Evolutionary conservation across 352 stramenopile species (phyloP).

Genomic region (Stephanocyclus meneghinianus): DNA sequence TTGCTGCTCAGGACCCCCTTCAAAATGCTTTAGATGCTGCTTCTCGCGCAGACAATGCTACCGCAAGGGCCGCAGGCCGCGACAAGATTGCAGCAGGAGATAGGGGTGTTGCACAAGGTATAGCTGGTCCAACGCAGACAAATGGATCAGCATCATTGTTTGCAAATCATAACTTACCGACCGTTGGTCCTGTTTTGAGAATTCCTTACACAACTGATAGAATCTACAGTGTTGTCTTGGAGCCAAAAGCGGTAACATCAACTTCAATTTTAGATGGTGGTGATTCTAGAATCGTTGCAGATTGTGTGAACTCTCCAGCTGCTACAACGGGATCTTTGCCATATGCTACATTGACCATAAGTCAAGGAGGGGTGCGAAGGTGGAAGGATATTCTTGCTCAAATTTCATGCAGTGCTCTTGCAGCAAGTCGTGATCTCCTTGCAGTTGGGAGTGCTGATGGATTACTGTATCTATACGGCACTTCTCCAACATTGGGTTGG

Average conservation of each 20-base stretch:
- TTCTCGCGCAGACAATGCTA: constrained; percentile 51
- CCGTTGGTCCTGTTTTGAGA: constrained; percentile 32
- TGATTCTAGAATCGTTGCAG: constrained; percentile 51
- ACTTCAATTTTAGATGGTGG: constrained; percentile 18
- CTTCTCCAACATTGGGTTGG: constrained; percentile 71
- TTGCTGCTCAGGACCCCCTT: constrained; percentile 41
- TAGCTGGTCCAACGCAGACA: neutral
- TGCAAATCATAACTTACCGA: constrained; percentile 2
- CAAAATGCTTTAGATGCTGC: constrained; percentile 61
- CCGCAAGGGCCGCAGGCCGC: constrained; percentile 19
- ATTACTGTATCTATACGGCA: constrained; percentile 73
- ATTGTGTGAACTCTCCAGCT: constrained; percentile 67
- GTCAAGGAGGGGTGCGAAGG: constrained; percentile 36
- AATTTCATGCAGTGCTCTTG: constrained; percentile 62
- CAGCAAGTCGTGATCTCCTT: constrained; percentile 51
- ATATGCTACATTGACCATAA: constrained; percentile 68
- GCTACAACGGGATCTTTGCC: constrained; percentile 35
- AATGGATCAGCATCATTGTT: neutral
- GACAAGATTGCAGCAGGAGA: neutral
- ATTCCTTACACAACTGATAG: constrained; percentile 61
- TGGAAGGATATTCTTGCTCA: constrained; percentile 75
- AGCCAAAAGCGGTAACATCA: constrained; percentile 8
- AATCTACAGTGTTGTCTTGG: constrained; percentile 67
- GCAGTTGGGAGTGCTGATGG: constrained; percentile 72
- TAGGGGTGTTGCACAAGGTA: neutral